Base-by-base conservation (phyloP, 2,329 filamentous ascomycete species). In the Lachnellula subtilissima region DNA sequence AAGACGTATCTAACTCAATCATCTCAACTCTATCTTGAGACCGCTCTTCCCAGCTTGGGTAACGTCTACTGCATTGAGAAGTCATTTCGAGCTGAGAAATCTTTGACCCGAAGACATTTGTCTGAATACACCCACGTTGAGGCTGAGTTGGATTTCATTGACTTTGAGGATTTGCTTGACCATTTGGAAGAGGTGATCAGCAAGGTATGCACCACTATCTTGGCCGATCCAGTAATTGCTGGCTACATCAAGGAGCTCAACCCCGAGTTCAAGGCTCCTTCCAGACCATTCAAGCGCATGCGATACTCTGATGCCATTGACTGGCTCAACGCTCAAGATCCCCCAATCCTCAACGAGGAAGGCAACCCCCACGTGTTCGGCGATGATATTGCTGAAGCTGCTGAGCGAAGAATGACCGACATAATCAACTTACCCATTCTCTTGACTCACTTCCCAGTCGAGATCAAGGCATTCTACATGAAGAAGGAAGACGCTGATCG, bases 381-480 rank as follows among this genome's bases (percentile, higher is more conserved):
- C 62, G 94, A 99, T 71, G 94, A 99, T 72, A 99, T 99, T 68
- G 94, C 94, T 63, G 94, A 97, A 75, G 94, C 94, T 12, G 94
- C 94, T 12, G 94, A 99, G 81, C 88, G 94, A 67, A 84, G 81
- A 71, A 99, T 99, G 94, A 97, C 93, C 1, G 94, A 99, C 72
- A 88, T 87, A 65, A 96, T 99, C 79, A 94, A 95, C 84, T 79
- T 84, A 53, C 94, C 94, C 60, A 96, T 99, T 73, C 90, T 97
- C 78, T 81, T 97, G 43, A 97, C 93, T 2, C 93, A 97, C 76
- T 99, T 99, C 84, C 94, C 94, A 19, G 86, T 86, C 57, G 91
- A 93, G 76, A 96, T 99, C 81, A 99, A 99, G 81, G 89, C 94
- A 1, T 99, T 99, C 74, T 99, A 99, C 82, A 99, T 99, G 94